A percentile compares a stretch with the other conserved stretches of the same genome.
Conservation (phyloP, 2,329 filamentous ascomycete species). For the Colletotrichum tropicale region DNA sequence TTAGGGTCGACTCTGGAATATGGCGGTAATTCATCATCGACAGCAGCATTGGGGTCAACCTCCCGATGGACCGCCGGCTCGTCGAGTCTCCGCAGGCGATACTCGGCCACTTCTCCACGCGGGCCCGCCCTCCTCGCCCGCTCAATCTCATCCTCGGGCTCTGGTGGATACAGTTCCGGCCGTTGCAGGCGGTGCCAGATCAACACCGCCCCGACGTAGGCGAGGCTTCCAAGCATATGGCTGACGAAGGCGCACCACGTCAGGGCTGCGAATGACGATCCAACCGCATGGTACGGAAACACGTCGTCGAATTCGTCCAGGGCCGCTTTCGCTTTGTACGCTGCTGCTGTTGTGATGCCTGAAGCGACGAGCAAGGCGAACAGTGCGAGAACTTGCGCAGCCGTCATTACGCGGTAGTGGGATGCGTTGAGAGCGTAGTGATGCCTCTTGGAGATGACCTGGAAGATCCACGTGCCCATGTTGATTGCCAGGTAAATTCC, state of each 20-base stretch:
- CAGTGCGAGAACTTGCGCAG: background rate
- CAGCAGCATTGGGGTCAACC: background rate
- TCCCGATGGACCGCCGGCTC: background rate
- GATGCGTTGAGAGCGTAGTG: background rate
- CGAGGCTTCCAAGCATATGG: background rate
- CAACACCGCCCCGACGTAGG: background rate
- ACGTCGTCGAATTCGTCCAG: background rate
- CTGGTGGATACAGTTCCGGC: background rate
- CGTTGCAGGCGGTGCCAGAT: background rate
- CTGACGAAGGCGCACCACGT: slow-evolving; percentile 1
- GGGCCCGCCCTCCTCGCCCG: background rate
- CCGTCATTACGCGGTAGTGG: background rate
- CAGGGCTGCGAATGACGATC: background rate
- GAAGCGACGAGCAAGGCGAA: background rate
- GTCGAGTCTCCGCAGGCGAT: background rate
- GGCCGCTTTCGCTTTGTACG: background rate
- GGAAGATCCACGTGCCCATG: background rate
- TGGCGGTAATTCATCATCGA: background rate
- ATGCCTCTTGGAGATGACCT: background rate
- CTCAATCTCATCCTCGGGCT: background rate
- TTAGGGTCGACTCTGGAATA: slow-evolving; percentile 11
- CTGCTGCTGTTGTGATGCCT: background rate
- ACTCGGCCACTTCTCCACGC: background rate
- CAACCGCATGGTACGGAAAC: background rate
- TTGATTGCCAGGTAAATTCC: background rate